A percentile compares a stretch with the other conserved stretches of the same genome.
phyloP scores from a whole-genome alignment of 2,329 filamentous ascomycete genomes.

The Escovopsis sp. region DNA sequence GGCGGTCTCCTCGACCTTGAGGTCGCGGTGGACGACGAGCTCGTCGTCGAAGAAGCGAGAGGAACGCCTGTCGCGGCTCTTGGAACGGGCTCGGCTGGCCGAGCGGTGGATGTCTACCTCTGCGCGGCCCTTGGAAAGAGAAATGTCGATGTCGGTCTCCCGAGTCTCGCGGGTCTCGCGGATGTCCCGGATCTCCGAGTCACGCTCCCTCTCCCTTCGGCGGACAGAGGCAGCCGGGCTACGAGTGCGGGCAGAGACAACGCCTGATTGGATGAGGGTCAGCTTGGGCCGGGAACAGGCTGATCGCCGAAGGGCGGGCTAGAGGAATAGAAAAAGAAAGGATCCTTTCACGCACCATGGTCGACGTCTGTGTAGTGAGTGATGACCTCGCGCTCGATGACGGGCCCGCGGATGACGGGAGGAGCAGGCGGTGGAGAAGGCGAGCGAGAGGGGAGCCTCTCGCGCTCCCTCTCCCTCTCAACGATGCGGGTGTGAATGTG shows the following conservation, averaged over 20 bases:
- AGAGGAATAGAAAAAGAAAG: neutral
- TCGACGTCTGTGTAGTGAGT: constrained; percentile 80
- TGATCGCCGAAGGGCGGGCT: neutral
- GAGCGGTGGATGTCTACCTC: constrained; percentile 40
- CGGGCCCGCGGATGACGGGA: constrained; percentile 56
- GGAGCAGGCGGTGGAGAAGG: constrained; percentile 45
- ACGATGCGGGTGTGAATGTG: constrained; percentile 34
- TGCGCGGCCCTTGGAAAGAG: constrained; percentile 35
- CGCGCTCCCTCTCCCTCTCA: constrained; percentile 29
- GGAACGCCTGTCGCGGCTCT: constrained; percentile 23
- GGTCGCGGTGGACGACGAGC: constrained; percentile 44
- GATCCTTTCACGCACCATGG: constrained; percentile 47
- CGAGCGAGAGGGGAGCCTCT: constrained; percentile 28
- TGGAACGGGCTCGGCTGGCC: constrained; percentile 20
- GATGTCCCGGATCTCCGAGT: constrained; percentile 25
- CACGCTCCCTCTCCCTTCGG: constrained; percentile 16
- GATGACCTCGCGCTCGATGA: constrained; percentile 76
- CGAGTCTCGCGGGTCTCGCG: constrained; percentile 2
- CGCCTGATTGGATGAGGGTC: constrained; percentile 22
- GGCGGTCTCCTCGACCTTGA: constrained; percentile 26
- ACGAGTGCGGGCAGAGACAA: constrained; percentile 27
- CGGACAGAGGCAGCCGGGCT: constrained; percentile 34
- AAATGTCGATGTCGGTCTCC: constrained; percentile 45
- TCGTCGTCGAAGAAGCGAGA: constrained; percentile 44
- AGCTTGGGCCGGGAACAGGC: neutral